Conservation (phyloP, 805 yeast species). For the Sugiyamaella valdiviana region DNA sequence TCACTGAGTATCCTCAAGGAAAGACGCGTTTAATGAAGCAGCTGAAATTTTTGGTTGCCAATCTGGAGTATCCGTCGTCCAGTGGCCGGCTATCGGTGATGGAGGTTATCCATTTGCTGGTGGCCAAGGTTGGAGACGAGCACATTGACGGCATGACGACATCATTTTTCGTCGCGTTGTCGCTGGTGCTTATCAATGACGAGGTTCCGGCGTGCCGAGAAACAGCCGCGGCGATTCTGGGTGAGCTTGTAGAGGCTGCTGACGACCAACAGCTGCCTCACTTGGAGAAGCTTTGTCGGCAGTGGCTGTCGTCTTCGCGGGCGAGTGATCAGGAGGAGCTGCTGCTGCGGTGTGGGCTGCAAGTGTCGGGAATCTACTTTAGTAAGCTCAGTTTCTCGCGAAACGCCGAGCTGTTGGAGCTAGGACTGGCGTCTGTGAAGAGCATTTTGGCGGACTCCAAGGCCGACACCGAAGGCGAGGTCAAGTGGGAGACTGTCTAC, state of each 20-base stretch:
- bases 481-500: slow-evolving; percentile 76
- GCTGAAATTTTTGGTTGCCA: slow-evolving; percentile 70
- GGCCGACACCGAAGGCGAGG: slow-evolving; percentile 37
- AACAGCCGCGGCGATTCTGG: slow-evolving; percentile 62
- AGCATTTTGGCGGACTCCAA: slow-evolving; percentile 33
- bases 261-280: slow-evolving; percentile 27
- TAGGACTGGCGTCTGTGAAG: slow-evolving; percentile 35
- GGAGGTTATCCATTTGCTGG: slow-evolving; percentile 71
- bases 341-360: slow-evolving; percentile 67
- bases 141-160: slow-evolving; percentile 38
- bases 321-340: slow-evolving; percentile 37
- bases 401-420: slow-evolving; percentile 38
- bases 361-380: slow-evolving; percentile 58
- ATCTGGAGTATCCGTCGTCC: slow-evolving; percentile 76
- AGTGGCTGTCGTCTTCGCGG: slow-evolving; percentile 57
- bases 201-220: slow-evolving; percentile 74
- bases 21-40: slow-evolving; percentile 76
- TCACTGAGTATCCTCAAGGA: slow-evolving; percentile 94
- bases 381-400: slow-evolving; percentile 41
- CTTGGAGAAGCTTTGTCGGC: slow-evolving; percentile 38
- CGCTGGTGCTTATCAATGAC: slow-evolving; percentile 73
- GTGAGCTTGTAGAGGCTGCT: slow-evolving; percentile 48
- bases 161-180: slow-evolving; percentile 76
- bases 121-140: slow-evolving; percentile 57
- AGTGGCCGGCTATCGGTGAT: slow-evolving; percentile 84